phyloP scores from a whole-genome alignment of 1,284 basidiomycete genomes.

The Sporisorium sorghi region DNA sequence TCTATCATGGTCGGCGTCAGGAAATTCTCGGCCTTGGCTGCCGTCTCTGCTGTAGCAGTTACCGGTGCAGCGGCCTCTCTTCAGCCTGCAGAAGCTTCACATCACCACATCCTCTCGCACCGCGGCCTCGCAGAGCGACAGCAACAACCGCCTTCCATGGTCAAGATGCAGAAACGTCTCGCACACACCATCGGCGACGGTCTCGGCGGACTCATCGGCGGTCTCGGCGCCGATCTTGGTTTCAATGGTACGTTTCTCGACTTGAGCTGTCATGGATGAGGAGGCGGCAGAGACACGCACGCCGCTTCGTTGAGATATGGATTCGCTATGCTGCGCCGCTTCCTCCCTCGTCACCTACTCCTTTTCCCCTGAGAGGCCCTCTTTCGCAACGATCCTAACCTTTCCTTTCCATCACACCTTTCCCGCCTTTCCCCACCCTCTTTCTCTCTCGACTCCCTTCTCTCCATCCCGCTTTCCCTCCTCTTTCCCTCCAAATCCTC shows the following conservation, averaged over 20 bases:
- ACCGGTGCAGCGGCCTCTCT: constrained; percentile 32
- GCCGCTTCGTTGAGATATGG: no score
- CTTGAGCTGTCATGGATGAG: background rate
- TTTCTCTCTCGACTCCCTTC: background rate
- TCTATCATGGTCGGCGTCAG: constrained; percentile 30
- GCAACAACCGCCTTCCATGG: constrained; percentile 21
- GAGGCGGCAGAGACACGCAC: constrained; percentile 6
- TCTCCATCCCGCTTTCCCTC: background rate
- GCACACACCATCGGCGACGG: constrained; percentile 14
- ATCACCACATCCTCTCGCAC: constrained; percentile 30
- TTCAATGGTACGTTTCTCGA: constrained; percentile 34
- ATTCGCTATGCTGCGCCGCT: background rate
- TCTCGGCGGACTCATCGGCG: constrained; percentile 33
- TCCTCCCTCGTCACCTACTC: background rate
- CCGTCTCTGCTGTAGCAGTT: constrained; percentile 33
- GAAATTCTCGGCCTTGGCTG: constrained; percentile 35
- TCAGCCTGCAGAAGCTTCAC: constrained; percentile 27
- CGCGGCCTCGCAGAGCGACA: constrained; percentile 28
- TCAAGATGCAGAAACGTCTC: constrained; percentile 50
- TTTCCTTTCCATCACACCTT: constrained; percentile 5
- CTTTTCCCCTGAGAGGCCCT: background rate
- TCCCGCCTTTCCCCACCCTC: background rate
- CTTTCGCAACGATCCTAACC: constrained; percentile 22
- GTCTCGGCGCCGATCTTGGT: constrained; percentile 28
- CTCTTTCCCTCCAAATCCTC: background rate